A percentile compares a stretch with the other conserved stretches of the same genome.
Evolutionary conservation across 805 yeast genomes (phyloP).

Genomic region (Hanseniaspora thailandica): DNA sequence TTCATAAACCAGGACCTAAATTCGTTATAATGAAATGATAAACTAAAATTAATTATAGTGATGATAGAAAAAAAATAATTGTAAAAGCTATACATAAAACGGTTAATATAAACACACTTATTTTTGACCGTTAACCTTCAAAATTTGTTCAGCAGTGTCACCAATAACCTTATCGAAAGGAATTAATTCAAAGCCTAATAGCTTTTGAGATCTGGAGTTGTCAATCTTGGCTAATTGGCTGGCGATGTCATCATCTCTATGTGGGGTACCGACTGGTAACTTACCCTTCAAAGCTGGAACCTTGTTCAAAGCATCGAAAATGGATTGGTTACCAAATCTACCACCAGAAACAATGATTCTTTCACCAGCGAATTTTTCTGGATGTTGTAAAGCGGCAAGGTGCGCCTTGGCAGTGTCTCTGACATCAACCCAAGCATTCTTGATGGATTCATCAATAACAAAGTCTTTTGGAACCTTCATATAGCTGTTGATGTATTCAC

Average conservation of each 20-base stretch:
- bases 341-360: conserved; percentile 19
- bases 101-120: too few species aligned
- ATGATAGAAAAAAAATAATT: too few species aligned
- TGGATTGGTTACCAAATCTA: conserved; percentile 1
- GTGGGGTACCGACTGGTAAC: conserved; percentile 10
- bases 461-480: conserved; percentile 21
- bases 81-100: too few species aligned
- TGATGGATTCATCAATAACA: conserved; percentile 22
- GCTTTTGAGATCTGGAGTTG: not conserved
- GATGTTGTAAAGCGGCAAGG: conserved; percentile 18
- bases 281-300: conserved; percentile 10
- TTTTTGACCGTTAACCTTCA: conserved; percentile 11
- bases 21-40: not conserved
- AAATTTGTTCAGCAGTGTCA: conserved; percentile 14
- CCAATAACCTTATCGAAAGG: conserved; percentile 1
- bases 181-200: conserved; percentile 9
- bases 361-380: conserved; percentile 20
- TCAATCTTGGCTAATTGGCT: not conserved
- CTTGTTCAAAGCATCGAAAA: conserved; percentile 7
- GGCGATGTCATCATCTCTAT: not conserved
- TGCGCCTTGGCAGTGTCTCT: conserved; percentile 47
- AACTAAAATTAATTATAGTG: too few species aligned
- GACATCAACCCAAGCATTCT: conserved; percentile 36
- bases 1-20: too few species aligned
- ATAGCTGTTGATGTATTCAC: conserved; percentile 26